These are phyloP conservation scores for Pyrenochaeta sp. DNA, from an alignment of 2,329 filamentous ascomycete genomes.

Conservation along the genomic window DNA sequence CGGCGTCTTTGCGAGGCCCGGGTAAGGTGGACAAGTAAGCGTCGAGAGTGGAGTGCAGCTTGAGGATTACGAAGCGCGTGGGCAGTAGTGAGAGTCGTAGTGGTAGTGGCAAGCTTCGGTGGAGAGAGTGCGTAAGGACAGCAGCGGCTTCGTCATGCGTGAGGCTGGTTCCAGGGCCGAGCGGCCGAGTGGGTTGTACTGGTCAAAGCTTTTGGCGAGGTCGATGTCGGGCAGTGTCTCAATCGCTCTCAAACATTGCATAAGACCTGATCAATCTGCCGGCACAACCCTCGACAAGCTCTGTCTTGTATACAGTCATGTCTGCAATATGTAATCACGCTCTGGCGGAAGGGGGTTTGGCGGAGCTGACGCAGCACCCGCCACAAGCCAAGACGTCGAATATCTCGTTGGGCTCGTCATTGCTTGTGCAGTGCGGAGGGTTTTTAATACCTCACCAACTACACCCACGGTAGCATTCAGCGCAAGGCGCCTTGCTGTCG, in stretches of 20 bases:
- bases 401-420: neutral
- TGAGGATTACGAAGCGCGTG: no score
- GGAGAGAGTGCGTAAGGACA: neutral
- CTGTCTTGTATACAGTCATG: neutral
- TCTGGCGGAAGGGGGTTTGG: neutral
- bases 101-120: constrained; percentile 15
- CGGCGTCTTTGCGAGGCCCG: no score
- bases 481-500: neutral
- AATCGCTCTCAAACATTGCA: no score
- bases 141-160: neutral
- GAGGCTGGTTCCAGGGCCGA: neutral
- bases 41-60: no score
- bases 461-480: neutral
- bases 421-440: neutral
- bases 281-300: neutral
- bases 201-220: no score
- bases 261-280: neutral
- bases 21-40: no score
- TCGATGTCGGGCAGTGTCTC: no score
- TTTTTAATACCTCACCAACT: neutral
- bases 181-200: no score
- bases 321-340: neutral
- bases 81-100: constrained; percentile 2
- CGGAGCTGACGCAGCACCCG: neutral
- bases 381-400: neutral